A percentile compares a stretch with the other conserved stretches of the same genome.
Evolutionary conservation across 164 flowering plant species (phyloP).

Genomic region (Stephania cephalantha): DNA sequence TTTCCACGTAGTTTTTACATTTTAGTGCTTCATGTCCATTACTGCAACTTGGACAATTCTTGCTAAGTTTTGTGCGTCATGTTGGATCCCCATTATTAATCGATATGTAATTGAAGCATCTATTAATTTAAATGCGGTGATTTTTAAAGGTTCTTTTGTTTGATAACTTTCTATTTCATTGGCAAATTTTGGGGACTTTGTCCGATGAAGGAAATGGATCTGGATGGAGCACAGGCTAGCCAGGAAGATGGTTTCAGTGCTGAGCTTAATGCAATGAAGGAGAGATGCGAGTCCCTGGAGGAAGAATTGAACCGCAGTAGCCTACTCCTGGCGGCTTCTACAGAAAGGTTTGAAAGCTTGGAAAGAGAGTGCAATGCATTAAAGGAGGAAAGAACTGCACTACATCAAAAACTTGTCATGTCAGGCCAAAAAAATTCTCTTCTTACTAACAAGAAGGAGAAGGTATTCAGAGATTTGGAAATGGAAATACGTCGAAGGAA

Average conservation of each 20-base stretch:
- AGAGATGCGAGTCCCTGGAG: constrained; percentile 41
- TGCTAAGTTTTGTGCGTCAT: not conserved
- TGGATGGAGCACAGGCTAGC: constrained; percentile 34
- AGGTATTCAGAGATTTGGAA: constrained; percentile 37
- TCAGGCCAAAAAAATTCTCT: constrained; percentile 39
- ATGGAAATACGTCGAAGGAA: constrained; percentile 46
- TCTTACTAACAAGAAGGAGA: constrained; percentile 44
- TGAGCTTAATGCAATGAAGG: constrained; percentile 45
- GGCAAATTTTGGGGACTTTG: constrained; percentile 21
- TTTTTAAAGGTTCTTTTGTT: not conserved
- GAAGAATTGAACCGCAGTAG: constrained; percentile 33
- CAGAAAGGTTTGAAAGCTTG: constrained; percentile 42
- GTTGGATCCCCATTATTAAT: not conserved
- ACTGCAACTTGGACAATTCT: constrained; percentile 1
- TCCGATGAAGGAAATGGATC: constrained; percentile 45
- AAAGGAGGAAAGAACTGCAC: constrained; percentile 53
- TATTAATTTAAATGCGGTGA: not conserved
- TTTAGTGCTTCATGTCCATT: not conserved
- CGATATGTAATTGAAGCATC: not conserved
- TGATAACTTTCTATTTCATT: not conserved
- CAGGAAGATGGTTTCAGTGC: constrained; percentile 41
- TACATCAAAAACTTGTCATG: constrained; percentile 32
- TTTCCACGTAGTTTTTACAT: not conserved
- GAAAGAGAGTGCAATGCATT: constrained; percentile 51
- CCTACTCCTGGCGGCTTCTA: constrained; percentile 45